Evolutionary conservation across 2,329 filamentous ascomycete genomes (phyloP), one percentile per base, ranked within the genome.

Genomic region (Aspergillus aculeatus): DNA sequence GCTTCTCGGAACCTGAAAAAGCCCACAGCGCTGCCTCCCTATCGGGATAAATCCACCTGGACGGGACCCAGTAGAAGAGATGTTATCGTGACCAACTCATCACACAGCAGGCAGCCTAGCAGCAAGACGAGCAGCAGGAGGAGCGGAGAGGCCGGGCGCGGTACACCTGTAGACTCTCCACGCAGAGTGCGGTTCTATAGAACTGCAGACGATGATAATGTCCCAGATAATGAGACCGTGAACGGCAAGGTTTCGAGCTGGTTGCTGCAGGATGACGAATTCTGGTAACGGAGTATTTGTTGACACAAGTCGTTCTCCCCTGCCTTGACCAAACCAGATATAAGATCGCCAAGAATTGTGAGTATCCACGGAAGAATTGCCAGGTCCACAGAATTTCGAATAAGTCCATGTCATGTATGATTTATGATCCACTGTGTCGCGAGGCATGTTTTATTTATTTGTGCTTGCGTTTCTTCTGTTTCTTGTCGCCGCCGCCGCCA

Each of bases 391-490:
- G 12, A 49, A 21, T 49, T 2, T 49, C 12, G 48, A 44, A 19
- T 19, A 44, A 16, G 5, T 12, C 32, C 21, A 26, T 38, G 23
- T 10, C 11, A 32, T 23, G 32, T 24, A 44, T 24, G 35, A 52
- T 54, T 19, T 29, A 19, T 47, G 51, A 16, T 38, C 47, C 23
- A 44, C 41, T 21, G 12, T 23, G 5, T 47, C 35, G 14, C 48
- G 14, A 29, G 50, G 55, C 26, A 29, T 29, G 26, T 29, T 19
- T 47, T 47, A 51, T 53, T 61, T 64, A 67, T 61, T 67, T 64
- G 38, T 67, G 63, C 55, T 69, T 69, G 52, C 68, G 63, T 48
- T 69, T 69, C 57, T 68, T 69, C 48, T 69, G 63, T 21, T 64
- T 62, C 44, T 66, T 67, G 16, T 58, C 57, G 2, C 62, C 59